Percentiles rank a stretch among this genome's conserved stretches.
phyloP scores from a whole-genome alignment of 73 alveolate species.

The Symbiodinium natans region DNA sequence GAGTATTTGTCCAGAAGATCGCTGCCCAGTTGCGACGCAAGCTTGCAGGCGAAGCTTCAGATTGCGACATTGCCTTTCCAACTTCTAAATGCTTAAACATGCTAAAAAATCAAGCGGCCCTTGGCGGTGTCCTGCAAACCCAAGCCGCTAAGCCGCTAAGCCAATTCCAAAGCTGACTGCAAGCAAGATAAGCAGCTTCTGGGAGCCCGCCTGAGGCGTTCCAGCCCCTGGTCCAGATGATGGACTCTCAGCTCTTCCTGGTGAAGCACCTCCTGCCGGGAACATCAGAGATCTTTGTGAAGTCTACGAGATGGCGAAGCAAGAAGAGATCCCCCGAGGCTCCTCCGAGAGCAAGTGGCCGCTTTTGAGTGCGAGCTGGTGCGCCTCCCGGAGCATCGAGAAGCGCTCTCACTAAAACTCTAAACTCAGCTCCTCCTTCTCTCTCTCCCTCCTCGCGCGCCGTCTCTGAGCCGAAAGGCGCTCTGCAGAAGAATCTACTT shows the following conservation, averaged over 20 bases:
- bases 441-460: too few relatives aligned
- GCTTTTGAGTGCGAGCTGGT: conserved; percentile 91
- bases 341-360: conserved; percentile 83
- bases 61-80: neutral
- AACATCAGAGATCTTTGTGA: neutral
- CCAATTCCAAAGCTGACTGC: neutral
- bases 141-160: too few relatives aligned
- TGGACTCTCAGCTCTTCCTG: conserved; percentile 93
- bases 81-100: neutral
- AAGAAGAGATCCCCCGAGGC: too few relatives aligned
- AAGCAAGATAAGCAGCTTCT: neutral
- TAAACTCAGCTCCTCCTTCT: too few relatives aligned
- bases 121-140: too few relatives aligned
- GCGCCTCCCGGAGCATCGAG: neutral
- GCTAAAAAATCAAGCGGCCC: too few relatives aligned
- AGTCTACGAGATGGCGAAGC: too few relatives aligned
- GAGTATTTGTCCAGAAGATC: conserved; percentile 31
- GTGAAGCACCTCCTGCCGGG: conserved; percentile 76
- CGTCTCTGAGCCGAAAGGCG: too few relatives aligned
- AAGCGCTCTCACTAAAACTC: neutral
- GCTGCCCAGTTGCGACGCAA: conserved; percentile 57
- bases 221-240: conserved; percentile 81
- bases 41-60: neutral
- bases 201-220: neutral
- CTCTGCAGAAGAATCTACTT: too few relatives aligned